Evolutionary conservation across 1,284 basidiomycete species (phyloP).

Genomic region (Chondrostereum purpureum): DNA sequence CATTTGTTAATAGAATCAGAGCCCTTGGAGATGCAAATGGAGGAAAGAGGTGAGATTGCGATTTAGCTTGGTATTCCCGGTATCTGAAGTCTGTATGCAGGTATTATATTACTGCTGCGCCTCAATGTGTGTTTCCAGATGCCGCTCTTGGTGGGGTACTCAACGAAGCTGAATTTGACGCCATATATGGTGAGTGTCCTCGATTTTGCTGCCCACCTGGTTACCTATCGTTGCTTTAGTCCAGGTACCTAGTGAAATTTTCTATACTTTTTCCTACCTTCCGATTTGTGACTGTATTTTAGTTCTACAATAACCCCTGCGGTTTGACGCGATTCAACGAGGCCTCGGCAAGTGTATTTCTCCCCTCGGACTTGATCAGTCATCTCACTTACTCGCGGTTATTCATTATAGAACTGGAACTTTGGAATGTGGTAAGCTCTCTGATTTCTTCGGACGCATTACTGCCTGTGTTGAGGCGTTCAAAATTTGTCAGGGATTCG

Average conservation of each 20-base stretch:
- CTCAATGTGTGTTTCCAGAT: conserved; percentile 53
- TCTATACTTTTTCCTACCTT: conserved; percentile 18
- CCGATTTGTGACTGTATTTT: too few species aligned
- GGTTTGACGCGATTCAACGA: conserved; percentile 36
- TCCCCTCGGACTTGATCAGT: conserved; percentile 1
- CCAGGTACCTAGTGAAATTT: not conserved
- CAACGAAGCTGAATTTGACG: conserved; percentile 48
- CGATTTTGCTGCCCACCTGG: too few species aligned
- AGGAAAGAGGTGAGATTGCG: conserved; percentile 48
- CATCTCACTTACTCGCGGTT: not conserved
- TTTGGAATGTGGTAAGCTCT: conserved; percentile 43
- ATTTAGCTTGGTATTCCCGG: too few species aligned
- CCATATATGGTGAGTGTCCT: conserved; percentile 45
- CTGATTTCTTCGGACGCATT: too few species aligned
- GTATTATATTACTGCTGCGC: conserved; percentile 53
- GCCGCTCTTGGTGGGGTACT: conserved; percentile 43
- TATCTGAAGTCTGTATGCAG: conserved; percentile 22
- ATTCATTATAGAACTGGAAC: conserved; percentile 36
- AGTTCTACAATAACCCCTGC: conserved; percentile 45
- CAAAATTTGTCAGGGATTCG: conserved; percentile 38
- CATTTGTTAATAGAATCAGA: conserved; percentile 54
- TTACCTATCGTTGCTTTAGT: too few species aligned
- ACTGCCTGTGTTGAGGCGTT: conserved; percentile 3
- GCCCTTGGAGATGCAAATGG: conserved; percentile 38
- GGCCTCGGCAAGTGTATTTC: conserved; percentile 28